These are phyloP conservation scores for Colletotrichum sp. DNA, from an alignment of 2,329 filamentous ascomycete species.

Conservation along the genomic window DNA sequence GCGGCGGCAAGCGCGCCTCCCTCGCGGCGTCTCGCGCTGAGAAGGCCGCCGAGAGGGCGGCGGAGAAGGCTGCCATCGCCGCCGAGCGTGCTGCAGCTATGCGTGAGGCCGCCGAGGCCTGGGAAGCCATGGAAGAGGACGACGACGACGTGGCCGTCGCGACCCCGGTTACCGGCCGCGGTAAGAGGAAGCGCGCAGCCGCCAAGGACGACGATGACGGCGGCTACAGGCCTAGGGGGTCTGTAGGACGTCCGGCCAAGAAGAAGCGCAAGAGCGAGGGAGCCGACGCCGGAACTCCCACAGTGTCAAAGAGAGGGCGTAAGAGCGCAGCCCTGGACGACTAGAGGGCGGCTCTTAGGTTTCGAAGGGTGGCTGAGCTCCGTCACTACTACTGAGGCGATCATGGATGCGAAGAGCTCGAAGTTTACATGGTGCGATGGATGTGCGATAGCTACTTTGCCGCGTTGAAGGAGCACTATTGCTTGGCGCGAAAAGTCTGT, in stretches of 20 bases:
- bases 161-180: constrained; percentile 34
- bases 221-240: constrained; percentile 64
- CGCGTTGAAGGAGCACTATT: not conserved
- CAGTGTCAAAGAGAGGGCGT: constrained; percentile 31
- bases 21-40: constrained; percentile 33
- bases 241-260: constrained; percentile 54
- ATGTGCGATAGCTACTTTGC: not conserved
- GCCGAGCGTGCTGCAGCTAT: constrained; percentile 34
- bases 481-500: not conserved
- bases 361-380: not conserved
- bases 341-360: not conserved
- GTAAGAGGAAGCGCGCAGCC: constrained; percentile 53
- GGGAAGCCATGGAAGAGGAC: constrained; percentile 7
- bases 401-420: not conserved
- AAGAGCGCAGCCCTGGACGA: constrained; percentile 31
- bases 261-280: constrained; percentile 64
- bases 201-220: constrained; percentile 54
- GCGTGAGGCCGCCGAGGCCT: constrained; percentile 30
- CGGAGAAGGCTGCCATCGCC: constrained; percentile 29
- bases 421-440: not conserved
- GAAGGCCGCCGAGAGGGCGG: constrained; percentile 41
- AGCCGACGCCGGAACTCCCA: constrained; percentile 35
- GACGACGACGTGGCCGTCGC: constrained; percentile 23
- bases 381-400: not conserved
- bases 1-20: constrained; percentile 34